Percentiles rank a stretch among this genome's conserved stretches.
phyloP scores from a whole-genome alignment of 208 protist genomes.

The Trypanosoma melophagium region DNA sequence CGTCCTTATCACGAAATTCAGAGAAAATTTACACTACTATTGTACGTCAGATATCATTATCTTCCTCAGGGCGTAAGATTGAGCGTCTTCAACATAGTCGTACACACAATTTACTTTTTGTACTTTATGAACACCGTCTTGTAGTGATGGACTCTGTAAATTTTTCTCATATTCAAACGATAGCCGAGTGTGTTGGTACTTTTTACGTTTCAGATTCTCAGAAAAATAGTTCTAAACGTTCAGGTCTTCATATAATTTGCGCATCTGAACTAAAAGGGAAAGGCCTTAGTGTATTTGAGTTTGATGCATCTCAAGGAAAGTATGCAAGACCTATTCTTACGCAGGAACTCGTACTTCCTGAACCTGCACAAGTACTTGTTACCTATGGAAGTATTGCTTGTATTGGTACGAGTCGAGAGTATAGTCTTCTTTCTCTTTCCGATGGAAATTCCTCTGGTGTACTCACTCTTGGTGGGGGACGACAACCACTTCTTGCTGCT shows the following conservation, averaged over 20 bases:
- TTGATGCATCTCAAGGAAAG: slow-evolving; percentile 30
- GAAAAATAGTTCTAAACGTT: slow-evolving; percentile 13
- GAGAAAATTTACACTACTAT: slow-evolving; percentile 50
- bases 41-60: slow-evolving; percentile 21
- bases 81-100: slow-evolving; percentile 70
- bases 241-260: slow-evolving; percentile 35
- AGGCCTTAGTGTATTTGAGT: slow-evolving; percentile 40
- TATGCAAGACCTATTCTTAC: slow-evolving; percentile 18
- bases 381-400: slow-evolving; percentile 51
- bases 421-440: slow-evolving; percentile 53
- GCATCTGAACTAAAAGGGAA: slow-evolving; percentile 32
- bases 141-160: slow-evolving; percentile 28
- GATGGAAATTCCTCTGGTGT: slow-evolving; percentile 60
- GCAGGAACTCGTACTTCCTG: slow-evolving; percentile 51
- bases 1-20: neutral
- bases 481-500: slow-evolving; percentile 24
- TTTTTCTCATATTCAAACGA: slow-evolving; percentile 28
- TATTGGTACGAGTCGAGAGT: slow-evolving; percentile 64
- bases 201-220: slow-evolving; percentile 44
- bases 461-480: slow-evolving; percentile 37
- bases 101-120: slow-evolving; percentile 64
- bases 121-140: slow-evolving; percentile 49
- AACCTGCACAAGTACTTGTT: slow-evolving; percentile 49
- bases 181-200: slow-evolving; percentile 31
- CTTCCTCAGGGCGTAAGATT: slow-evolving; percentile 21